These are phyloP conservation scores for Apophysomyces trapeziformis DNA, from an alignment of 371 early-diverging fungal genomes.

Conservation along the genomic window DNA sequence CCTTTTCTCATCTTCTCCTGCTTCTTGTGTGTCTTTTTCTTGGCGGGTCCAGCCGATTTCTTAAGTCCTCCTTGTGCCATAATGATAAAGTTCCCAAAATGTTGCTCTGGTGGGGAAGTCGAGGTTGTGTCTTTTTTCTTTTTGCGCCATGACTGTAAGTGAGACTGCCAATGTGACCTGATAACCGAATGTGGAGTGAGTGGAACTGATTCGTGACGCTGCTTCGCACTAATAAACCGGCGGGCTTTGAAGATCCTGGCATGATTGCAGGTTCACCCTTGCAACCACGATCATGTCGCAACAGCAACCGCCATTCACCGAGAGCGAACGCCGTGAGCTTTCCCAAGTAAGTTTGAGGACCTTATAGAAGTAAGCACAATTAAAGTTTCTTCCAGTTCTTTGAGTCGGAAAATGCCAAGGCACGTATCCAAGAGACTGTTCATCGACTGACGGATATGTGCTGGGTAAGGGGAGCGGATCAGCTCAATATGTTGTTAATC, in stretches of 20 bases:
- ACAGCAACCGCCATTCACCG: slow-evolving; percentile 52
- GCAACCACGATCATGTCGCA: slow-evolving; percentile 16
- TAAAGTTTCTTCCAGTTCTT: slow-evolving; percentile 50
- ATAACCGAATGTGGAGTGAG: too few species aligned
- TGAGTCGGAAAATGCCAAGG: slow-evolving; percentile 75
- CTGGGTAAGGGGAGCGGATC: slow-evolving; percentile 48
- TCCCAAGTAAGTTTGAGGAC: slow-evolving; percentile 29
- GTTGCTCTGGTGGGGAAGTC: too few species aligned
- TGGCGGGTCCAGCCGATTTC: slow-evolving; percentile 40
- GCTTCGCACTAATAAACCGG: too few species aligned
- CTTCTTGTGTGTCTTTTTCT: slow-evolving; percentile 57
- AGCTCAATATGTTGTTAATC: background rate
- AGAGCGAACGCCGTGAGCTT: slow-evolving; percentile 68
- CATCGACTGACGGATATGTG: slow-evolving; percentile 77
- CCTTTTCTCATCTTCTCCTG: slow-evolving; percentile 61
- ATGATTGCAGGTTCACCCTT: background rate
- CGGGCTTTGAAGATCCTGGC: background rate
- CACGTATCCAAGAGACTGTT: slow-evolving; percentile 68
- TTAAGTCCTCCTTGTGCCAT: slow-evolving; percentile 63
- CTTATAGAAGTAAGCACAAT: background rate
- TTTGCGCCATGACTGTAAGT: too few species aligned
- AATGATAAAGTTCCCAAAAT: background rate
- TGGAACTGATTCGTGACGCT: too few species aligned
- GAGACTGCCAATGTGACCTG: too few species aligned
- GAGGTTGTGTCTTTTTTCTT: too few species aligned